Conservation (phyloP, 495 filamentous ascomycete genomes). For the Annulohypoxylon nitens region DNA sequence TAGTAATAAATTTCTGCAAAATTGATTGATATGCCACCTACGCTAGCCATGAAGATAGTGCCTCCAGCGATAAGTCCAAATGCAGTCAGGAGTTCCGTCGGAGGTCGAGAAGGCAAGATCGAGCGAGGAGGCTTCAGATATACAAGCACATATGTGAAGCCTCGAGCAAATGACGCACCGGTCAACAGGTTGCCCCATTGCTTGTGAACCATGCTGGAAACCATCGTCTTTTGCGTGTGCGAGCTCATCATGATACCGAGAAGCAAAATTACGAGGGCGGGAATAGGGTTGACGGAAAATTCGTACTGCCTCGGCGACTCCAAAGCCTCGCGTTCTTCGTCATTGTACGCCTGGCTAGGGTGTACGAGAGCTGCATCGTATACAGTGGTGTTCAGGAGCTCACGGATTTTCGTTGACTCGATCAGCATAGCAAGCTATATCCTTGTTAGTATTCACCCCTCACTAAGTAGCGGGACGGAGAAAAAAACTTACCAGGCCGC, state of each 20-base stretch:
- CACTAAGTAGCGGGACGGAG: not conserved
- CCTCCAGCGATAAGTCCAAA: conserved; percentile 93
- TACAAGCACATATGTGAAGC: conserved; percentile 81
- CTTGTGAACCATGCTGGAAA: conserved; percentile 92
- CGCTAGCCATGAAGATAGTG: conserved; percentile 92
- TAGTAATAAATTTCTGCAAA: conserved; percentile 23
- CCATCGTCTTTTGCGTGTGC: conserved; percentile 86
- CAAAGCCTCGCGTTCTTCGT: conserved; percentile 64
- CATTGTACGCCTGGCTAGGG: conserved; percentile 52
- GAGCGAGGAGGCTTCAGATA: conserved; percentile 88
- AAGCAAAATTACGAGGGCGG: conserved; percentile 85
- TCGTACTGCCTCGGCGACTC: conserved; percentile 74
- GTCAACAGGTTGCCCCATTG: conserved; percentile 93
- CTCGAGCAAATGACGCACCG: conserved; percentile 82
- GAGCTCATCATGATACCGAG: conserved; percentile 95
- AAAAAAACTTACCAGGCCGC: conserved; percentile 77
- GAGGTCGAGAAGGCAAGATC: conserved; percentile 87
- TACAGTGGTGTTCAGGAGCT: conserved; percentile 76
- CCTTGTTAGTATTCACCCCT: conserved; percentile 32
- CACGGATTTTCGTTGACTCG: conserved; percentile 78
- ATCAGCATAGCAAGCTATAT: conserved; percentile 89
- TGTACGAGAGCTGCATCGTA: conserved; percentile 54
- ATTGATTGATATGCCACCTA: conserved; percentile 58
- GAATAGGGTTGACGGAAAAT: conserved; percentile 90
- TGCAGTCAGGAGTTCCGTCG: conserved; percentile 84